phyloP scores from a whole-genome alignment of 805 yeast species.

The Debaryomyces tyrocola region DNA sequence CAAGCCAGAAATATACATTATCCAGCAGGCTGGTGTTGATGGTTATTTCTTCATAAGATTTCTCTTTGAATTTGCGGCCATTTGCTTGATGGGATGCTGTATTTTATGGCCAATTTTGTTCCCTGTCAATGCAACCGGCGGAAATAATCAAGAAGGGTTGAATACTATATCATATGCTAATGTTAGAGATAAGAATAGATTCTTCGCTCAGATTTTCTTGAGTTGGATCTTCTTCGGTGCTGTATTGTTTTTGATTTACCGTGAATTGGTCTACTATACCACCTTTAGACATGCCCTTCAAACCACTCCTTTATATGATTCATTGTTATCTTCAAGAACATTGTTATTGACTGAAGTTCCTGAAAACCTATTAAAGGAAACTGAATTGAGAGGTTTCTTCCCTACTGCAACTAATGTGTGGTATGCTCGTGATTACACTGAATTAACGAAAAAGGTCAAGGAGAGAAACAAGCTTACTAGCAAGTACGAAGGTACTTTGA shows the following conservation, averaged over 20 bases:
- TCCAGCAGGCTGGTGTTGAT: slow-evolving; percentile 73
- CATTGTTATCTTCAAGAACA: slow-evolving; percentile 68
- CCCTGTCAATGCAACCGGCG: slow-evolving; percentile 75
- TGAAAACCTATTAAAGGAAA: slow-evolving; percentile 45
- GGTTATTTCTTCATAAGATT: slow-evolving; percentile 76
- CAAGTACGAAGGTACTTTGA: slow-evolving; percentile 65
- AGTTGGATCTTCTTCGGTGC: slow-evolving; percentile 74
- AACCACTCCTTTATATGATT: slow-evolving; percentile 71
- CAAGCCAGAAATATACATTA: slow-evolving; percentile 59
- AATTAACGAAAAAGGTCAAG: slow-evolving; percentile 54
- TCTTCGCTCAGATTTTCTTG: slow-evolving; percentile 71
- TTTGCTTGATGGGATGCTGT: slow-evolving; percentile 54
- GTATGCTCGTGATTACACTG: slow-evolving; percentile 63
- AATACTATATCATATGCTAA: slow-evolving; percentile 65
- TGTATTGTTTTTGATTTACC: slow-evolving; percentile 65
- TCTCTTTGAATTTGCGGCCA: slow-evolving; percentile 51
- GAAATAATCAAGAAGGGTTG: slow-evolving; percentile 55
- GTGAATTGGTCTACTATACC: slow-evolving; percentile 70
- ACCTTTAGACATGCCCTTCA: slow-evolving; percentile 73
- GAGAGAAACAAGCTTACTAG: slow-evolving; percentile 62
- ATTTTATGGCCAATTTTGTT: slow-evolving; percentile 67
- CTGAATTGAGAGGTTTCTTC: slow-evolving; percentile 56
- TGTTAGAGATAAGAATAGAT: slow-evolving; percentile 62
- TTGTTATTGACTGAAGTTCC: slow-evolving; percentile 71
- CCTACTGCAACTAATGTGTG: slow-evolving; percentile 60